Base-by-base conservation (phyloP, 805 yeast species). In the Saccharomycopsis fodiens region DNA sequence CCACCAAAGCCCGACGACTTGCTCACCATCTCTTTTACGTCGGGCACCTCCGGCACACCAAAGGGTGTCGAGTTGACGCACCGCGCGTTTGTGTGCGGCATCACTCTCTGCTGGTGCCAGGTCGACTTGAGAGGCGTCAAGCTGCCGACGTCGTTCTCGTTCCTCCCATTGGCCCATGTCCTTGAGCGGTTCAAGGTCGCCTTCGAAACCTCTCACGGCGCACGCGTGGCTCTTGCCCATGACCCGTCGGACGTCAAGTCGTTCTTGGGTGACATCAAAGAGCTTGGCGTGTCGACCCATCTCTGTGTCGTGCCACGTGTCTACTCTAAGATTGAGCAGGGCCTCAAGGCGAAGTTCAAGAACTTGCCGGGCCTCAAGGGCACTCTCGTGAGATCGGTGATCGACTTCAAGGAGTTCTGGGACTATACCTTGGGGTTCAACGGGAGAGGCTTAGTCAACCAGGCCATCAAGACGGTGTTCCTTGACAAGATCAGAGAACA, bases 31-130 rank as follows among this genome's bases (percentile, higher is more conserved):
- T 74, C 76, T 17, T 78, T 77, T 57, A 78, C 84, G 3, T 76
- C 82, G 0, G 84, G 84, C n/a, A 78, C 84, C 2, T 76, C 82
- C 2, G 82, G 82, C 2, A 60, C 70, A 25, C 84, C 84, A 31
- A 78, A 78, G 58, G 84, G 84, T 23, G 83, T 74, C 13, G 69
- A 72, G 27, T 48, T 69, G 16, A 60, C 73, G 6, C 80, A 78
- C 35, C 55, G 25, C 17, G 38, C 19, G 8, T 44, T 47, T 25
- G 20, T 39, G 10, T 17, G 36, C 20, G 51, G 51, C 3, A 34
- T 47, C 16, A 32, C 44, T 17, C 23, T 47, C 16, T 38, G 44
- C 19, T 44, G 34, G 19, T 39, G 46, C 21, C 51, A 47, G 17
- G 58, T 66, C 22, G 55, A 58, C 3, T 53, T 57, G 23, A 56